A percentile compares a stretch with the other conserved stretches of the same genome.
Evolutionary conservation across 352 stramenopile species (phyloP).

Genomic region (Phytophthora cryptogea): DNA sequence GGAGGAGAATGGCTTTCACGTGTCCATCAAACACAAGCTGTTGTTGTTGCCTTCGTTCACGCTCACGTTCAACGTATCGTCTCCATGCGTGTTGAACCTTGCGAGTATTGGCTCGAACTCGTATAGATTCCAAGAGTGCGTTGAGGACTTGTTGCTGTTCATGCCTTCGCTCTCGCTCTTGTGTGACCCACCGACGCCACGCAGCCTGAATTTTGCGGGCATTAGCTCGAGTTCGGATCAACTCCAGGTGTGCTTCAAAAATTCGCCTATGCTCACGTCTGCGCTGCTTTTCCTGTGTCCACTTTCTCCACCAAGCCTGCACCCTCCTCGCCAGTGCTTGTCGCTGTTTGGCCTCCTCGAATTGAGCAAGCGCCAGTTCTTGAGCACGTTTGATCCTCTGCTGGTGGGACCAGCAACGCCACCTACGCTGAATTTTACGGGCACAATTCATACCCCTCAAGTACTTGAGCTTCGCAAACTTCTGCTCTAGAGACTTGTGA

Average conservation of each 20-base stretch:
- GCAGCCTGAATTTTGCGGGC: conserved; percentile 15
- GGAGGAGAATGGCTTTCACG: conserved; percentile 5
- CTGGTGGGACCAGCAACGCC: conserved; percentile 14
- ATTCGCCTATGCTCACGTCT: conserved; percentile 17
- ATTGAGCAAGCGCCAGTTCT: conserved; percentile 6
- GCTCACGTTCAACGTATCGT: neutral
- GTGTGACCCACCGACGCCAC: conserved; percentile 5
- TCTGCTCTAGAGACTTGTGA: conserved; percentile 2
- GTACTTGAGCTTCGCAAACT: conserved; percentile 21
- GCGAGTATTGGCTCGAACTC: neutral
- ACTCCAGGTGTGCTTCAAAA: conserved; percentile 7
- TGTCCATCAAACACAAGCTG: conserved; percentile 5
- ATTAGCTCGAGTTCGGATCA: conserved; percentile 4
- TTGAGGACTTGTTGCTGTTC: neutral
- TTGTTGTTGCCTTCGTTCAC: neutral
- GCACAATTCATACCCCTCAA: conserved; percentile 14
- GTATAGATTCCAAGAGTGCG: conserved; percentile 1
- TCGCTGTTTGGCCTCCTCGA: conserved; percentile 13
- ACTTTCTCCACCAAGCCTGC: conserved; percentile 30
- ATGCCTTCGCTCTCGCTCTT: neutral
- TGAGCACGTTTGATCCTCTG: conserved; percentile 21
- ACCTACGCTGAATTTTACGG: conserved; percentile 34
- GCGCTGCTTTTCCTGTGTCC: conserved; percentile 2
- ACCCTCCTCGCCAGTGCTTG: conserved; percentile 17
- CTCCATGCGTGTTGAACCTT: conserved; percentile 6